Conservation (phyloP, 768 basidiomycete genomes). For the Daedalea quercina region DNA sequence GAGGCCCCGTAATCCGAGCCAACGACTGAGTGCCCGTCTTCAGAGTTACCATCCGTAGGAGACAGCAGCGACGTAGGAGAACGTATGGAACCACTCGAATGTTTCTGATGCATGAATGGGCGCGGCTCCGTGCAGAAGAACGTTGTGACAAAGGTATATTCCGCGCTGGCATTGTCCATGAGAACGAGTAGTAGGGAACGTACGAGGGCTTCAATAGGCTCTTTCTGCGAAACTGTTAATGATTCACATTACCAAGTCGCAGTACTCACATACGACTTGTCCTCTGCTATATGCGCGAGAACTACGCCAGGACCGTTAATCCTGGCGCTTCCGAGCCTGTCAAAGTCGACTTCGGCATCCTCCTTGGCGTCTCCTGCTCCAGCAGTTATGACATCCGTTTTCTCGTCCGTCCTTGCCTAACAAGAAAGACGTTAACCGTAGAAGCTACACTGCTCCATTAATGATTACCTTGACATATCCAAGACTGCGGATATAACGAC, state of each 20-base stretch:
- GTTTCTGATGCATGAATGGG: conserved; percentile 6
- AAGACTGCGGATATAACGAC: conserved; percentile 81
- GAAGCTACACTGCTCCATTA: neutral
- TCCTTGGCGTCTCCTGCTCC: conserved; percentile 35
- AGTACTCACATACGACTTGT: conserved; percentile 73
- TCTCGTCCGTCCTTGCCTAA: conserved; percentile 66
- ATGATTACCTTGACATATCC: conserved; percentile 65
- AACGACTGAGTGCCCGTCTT: conserved; percentile 19
- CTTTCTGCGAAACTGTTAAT: conserved; percentile 45
- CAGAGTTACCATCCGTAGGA: conserved; percentile 19
- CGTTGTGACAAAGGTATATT: conserved; percentile 79
- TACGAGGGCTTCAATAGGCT: conserved; percentile 75
- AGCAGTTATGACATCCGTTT: conserved; percentile 54
- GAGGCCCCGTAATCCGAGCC: conserved; percentile 42
- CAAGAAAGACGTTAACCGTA: neutral
- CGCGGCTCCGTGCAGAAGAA: conserved; percentile 58
- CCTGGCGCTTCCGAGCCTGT: conserved; percentile 58
- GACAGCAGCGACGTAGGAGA: conserved; percentile 32
- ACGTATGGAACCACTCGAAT: conserved; percentile 16
- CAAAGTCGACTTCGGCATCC: conserved; percentile 34
- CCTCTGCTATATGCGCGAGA: conserved; percentile 84
- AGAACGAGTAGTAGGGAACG: conserved; percentile 85
- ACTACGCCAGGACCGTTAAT: conserved; percentile 79
- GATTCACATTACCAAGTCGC: too few relatives aligned
- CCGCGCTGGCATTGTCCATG: conserved; percentile 91